Percentiles rank a stretch among this genome's conserved stretches.
These are phyloP conservation scores for Hemerocallis citrina DNA, from an alignment of 106 monocot genomes.

Conservation along the genomic window DNA sequence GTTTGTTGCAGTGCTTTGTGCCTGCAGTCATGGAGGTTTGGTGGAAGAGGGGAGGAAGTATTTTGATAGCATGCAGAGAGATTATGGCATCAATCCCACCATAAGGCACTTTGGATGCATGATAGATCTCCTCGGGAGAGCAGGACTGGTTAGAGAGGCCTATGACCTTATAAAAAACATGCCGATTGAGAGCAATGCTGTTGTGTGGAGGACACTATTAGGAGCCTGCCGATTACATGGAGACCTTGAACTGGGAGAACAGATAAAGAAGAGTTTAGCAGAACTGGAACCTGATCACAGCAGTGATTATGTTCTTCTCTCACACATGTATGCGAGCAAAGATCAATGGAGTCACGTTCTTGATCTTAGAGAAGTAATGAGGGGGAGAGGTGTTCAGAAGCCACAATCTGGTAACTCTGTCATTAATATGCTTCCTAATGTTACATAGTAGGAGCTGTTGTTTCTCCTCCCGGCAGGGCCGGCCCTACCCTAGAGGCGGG, in stretches of 20 bases:
- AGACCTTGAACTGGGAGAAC: constrained; percentile 31
- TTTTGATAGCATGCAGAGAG: constrained; percentile 28
- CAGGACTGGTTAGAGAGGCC: constrained; percentile 44
- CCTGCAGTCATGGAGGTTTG: constrained; percentile 53
- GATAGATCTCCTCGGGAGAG: constrained; percentile 49
- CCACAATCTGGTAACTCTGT: constrained; percentile 21
- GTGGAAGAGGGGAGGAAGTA: constrained; percentile 36
- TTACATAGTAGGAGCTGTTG: neutral
- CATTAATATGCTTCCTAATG: constrained; percentile 1
- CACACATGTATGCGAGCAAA: constrained; percentile 31
- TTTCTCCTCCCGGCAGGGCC: no score
- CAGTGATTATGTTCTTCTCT: constrained; percentile 46
- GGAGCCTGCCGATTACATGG: constrained; percentile 48
- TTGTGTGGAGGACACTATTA: constrained; percentile 59
- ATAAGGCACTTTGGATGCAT: constrained; percentile 53
- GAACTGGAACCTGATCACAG: constrained; percentile 50
- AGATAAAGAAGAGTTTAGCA: constrained; percentile 20
- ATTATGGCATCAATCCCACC: constrained; percentile 24
- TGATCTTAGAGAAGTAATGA: constrained; percentile 37
- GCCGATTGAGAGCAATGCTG: constrained; percentile 44
- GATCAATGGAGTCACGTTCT: constrained; percentile 37
- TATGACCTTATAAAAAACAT: constrained; percentile 34
- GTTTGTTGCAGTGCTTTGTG: constrained; percentile 45
- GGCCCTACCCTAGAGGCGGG: no score
- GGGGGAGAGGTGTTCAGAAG: constrained; percentile 25